Conservation (phyloP, 2,329 filamentous ascomycete genomes). For the Zopfia rhizophila region DNA sequence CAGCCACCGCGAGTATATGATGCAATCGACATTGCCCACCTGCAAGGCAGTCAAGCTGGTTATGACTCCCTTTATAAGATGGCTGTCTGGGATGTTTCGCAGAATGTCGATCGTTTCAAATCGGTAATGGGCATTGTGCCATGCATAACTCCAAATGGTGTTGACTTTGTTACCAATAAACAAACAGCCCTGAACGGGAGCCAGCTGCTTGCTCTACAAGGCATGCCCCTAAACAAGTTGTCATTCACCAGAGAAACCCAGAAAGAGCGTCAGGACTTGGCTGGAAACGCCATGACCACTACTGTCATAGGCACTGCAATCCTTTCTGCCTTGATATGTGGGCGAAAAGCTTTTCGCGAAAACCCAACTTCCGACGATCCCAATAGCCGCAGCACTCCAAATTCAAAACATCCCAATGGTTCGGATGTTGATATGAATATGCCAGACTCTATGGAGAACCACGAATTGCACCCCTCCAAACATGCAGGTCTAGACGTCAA, state of each 20-base stretch:
- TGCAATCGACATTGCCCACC: slow-evolving; percentile 70
- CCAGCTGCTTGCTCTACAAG: slow-evolving; percentile 74
- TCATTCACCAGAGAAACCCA: slow-evolving; percentile 70
- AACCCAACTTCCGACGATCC: not conserved
- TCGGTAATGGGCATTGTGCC: slow-evolving; percentile 67
- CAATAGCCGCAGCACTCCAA: not conserved
- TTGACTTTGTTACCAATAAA: slow-evolving; percentile 69
- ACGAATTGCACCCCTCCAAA: slow-evolving; percentile 1
- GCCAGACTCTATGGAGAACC: no score
- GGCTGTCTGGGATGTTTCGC: slow-evolving; percentile 70
- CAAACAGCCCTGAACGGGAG: slow-evolving; percentile 70
- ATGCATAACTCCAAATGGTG: slow-evolving; percentile 75
- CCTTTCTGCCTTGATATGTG: slow-evolving; percentile 65
- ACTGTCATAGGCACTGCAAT: slow-evolving; percentile 75
- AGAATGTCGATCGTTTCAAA: slow-evolving; percentile 73
- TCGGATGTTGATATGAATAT: no score
- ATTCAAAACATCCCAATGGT: slow-evolving; percentile 1
- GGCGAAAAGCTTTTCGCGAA: slow-evolving; percentile 25
- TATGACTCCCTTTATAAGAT: slow-evolving; percentile 70
- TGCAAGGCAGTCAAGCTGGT: slow-evolving; percentile 60
- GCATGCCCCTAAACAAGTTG: slow-evolving; percentile 71
- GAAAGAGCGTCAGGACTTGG: slow-evolving; percentile 72
- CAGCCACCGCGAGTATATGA: slow-evolving; percentile 72
- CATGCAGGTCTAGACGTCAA: slow-evolving; percentile 20
- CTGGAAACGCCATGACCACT: slow-evolving; percentile 82